These are phyloP conservation scores for Mucor racemosus DNA, from an alignment of 371 early-diverging fungal genomes.

Conservation along the genomic window DNA sequence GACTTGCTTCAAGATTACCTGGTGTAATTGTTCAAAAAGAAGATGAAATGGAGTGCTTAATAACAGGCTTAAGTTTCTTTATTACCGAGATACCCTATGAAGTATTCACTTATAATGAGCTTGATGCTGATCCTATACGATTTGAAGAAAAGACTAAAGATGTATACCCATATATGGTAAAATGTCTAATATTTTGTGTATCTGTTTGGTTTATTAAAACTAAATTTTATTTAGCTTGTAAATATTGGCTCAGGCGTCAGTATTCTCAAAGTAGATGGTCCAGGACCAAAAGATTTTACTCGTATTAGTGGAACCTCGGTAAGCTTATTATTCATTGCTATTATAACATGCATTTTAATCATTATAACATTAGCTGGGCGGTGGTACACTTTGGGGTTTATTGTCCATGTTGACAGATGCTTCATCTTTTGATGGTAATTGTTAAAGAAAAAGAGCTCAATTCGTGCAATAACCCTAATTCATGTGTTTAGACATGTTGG, in stretches of 20 bases:
- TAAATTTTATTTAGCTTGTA: conserved; percentile 61
- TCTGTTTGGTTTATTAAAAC: not conserved
- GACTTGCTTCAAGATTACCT: conserved; percentile 48
- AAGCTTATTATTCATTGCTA: conserved; percentile 24
- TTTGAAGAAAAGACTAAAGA: conserved; percentile 76
- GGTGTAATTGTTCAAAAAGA: conserved; percentile 77
- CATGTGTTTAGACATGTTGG: conserved; percentile 82
- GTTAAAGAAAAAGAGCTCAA: not conserved
- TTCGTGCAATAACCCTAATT: not conserved
- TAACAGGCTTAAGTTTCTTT: conserved; percentile 87
- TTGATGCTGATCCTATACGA: conserved; percentile 72
- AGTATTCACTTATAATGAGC: conserved; percentile 87
- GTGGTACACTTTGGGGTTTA: conserved; percentile 96
- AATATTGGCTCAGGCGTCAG: conserved; percentile 93
- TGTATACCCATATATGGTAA: conserved; percentile 81
- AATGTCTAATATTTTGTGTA: conserved; percentile 1
- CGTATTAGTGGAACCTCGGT: conserved; percentile 92
- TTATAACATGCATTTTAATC: no score
- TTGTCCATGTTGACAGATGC: conserved; percentile 83
- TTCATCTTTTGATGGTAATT: conserved; percentile 80
- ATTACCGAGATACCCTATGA: conserved; percentile 93
- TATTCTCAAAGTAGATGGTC: conserved; percentile 81
- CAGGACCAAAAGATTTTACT: conserved; percentile 70
- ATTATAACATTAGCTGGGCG: conserved; percentile 70
- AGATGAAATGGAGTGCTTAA: conserved; percentile 88